A percentile compares a stretch with the other conserved stretches of the same genome.
phyloP scores from a whole-genome alignment of 768 basidiomycete species.

The Boletus rubropictus region DNA sequence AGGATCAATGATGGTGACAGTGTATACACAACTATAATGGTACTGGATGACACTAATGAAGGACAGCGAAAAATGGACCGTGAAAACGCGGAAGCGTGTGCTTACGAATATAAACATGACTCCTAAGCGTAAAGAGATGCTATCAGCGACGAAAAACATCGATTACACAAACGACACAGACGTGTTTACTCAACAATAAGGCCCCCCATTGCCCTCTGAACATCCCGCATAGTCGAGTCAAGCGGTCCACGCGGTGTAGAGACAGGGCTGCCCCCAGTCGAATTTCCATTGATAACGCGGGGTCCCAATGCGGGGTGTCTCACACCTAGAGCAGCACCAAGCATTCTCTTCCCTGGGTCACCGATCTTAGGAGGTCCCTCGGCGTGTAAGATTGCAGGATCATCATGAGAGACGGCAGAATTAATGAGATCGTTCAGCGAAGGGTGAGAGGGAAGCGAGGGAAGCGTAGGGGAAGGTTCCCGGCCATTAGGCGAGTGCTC shows the following conservation, averaged over 20 bases:
- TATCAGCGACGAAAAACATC: constrained; percentile 18
- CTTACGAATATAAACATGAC: constrained; percentile 17
- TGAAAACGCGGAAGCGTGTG: constrained; percentile 11
- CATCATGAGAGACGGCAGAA: constrained; percentile 53
- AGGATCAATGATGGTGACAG: constrained; percentile 12
- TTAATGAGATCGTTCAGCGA: constrained; percentile 81
- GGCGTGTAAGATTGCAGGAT: constrained; percentile 60
- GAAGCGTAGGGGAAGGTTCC: constrained; percentile 79
- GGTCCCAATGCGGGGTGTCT: constrained; percentile 71
- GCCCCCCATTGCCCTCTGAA: constrained; percentile 72
- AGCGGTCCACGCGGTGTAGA: constrained; percentile 33
- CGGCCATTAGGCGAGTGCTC: constrained; percentile 49
- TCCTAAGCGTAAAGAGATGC: constrained; percentile 18
- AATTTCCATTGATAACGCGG: constrained; percentile 44
- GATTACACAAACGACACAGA: constrained; percentile 13
- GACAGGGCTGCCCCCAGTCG: constrained; percentile 29
- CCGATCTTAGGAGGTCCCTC: constrained; percentile 73
- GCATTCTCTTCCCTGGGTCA: constrained; percentile 85
- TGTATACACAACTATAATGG: constrained; percentile 21
- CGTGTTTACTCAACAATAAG: constrained; percentile 63
- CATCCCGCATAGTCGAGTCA: constrained; percentile 57
- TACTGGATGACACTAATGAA: constrained; percentile 26
- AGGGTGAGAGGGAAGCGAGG: constrained; percentile 74
- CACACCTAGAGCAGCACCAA: constrained; percentile 78
- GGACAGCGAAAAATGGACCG: constrained; percentile 24